phyloP scores from a whole-genome alignment of 805 yeast genomes.

The Teunomyces lycoperdinae region DNA sequence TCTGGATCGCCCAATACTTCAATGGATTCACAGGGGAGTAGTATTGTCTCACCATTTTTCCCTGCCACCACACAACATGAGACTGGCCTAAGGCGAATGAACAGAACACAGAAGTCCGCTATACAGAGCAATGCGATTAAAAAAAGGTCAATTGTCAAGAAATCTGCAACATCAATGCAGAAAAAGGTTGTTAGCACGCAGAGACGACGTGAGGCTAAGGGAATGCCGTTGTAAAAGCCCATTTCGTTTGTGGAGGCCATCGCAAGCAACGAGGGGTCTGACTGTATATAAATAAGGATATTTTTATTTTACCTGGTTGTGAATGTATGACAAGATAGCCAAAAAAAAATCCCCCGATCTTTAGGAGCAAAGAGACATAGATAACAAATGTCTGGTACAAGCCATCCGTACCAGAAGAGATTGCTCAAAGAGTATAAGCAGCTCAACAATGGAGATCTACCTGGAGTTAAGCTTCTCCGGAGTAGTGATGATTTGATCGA shows the following conservation, averaged over 20 bases:
- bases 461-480: slow-evolving; percentile 23
- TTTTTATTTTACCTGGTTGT: no score
- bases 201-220: slow-evolving; percentile 5
- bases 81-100: background rate
- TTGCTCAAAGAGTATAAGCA: slow-evolving; percentile 27
- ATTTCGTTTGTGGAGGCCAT: no score
- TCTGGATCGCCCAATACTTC: slow-evolving; percentile 1
- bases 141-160: background rate
- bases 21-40: background rate
- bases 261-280: no score
- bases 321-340: background rate
- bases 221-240: background rate
- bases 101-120: background rate
- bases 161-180: background rate
- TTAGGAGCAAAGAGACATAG: no score
- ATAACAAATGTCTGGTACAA: background rate
- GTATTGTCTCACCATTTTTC: slow-evolving; percentile 1
- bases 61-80: slow-evolving; percentile 8
- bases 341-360: background rate
- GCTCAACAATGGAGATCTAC: slow-evolving; percentile 11
- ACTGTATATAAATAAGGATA: background rate
- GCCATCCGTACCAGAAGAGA: slow-evolving; percentile 28
- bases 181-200: background rate
- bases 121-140: background rate
- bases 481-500: slow-evolving; percentile 16